Evolutionary conservation across 768 basidiomycete genomes (phyloP).

Genomic region (Leucogyrophana mollusca): DNA sequence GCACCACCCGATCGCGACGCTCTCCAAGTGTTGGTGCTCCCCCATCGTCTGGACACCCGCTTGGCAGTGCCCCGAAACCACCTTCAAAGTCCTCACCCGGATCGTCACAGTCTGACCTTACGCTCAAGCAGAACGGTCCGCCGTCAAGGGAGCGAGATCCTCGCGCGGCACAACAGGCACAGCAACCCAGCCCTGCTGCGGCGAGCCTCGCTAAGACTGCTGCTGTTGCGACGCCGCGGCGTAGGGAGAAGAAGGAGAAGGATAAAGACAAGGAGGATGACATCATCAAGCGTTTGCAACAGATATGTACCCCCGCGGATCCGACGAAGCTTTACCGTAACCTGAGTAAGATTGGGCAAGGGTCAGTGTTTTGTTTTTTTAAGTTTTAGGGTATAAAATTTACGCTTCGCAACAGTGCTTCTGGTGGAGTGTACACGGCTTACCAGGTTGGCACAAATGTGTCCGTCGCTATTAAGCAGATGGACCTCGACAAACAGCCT

Average conservation of each 20-base stretch:
- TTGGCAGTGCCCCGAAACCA: constrained; percentile 27
- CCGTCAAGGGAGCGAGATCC: constrained; percentile 38
- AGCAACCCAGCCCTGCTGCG: constrained; percentile 60
- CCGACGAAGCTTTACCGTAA: constrained; percentile 91
- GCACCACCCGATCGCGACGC: constrained; percentile 65
- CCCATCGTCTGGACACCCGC: constrained; percentile 23
- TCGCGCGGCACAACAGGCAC: constrained; percentile 33
- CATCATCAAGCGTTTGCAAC: constrained; percentile 86
- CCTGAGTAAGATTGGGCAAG: constrained; percentile 96
- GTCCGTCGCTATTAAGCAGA: constrained; percentile 98
- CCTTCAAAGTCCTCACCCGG: constrained; percentile 53
- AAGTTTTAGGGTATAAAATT: neutral
- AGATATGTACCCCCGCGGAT: constrained; percentile 97
- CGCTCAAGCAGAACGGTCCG: constrained; percentile 39
- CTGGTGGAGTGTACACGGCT: constrained; percentile 97
- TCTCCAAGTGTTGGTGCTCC: constrained; percentile 40
- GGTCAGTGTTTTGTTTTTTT: constrained; percentile 55
- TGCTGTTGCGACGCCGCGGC: constrained; percentile 77
- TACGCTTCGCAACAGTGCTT: constrained; percentile 57
- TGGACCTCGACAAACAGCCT: constrained; percentile 99
- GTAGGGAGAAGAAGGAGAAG: constrained; percentile 82
- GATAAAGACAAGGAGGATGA: constrained; percentile 83
- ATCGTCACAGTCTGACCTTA: constrained; percentile 58
- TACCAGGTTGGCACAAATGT: constrained; percentile 95
- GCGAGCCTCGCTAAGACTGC: constrained; percentile 63